Base-by-base conservation (phyloP, 495 filamentous ascomycete species). In the Penicillium waksmanii region DNA sequence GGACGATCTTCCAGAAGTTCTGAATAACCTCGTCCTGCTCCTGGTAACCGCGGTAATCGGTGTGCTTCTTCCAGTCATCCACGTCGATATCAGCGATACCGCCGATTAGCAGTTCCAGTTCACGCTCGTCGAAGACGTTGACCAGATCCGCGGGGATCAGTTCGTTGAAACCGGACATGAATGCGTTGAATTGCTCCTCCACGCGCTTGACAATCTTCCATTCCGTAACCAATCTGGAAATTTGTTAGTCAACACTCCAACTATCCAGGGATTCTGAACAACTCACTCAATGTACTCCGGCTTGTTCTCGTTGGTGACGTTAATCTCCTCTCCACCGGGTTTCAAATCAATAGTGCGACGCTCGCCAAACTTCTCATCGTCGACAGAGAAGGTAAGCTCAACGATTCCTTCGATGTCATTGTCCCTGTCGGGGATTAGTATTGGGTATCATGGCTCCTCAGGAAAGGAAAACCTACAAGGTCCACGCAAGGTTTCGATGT, bases 31-130 rank as follows among this genome's bases (percentile, higher is more conserved):
- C 91, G 72, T 98, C 96, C 53, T 85, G 87, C 76, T 99, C 95
- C 40, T 96, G 97, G 79, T 99, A 99, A n/a, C 95, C 95, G 59
- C 95, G 87, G 77, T 99, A 99, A 71, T 99, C 95, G n/a, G 95
- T 99, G 78, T 99, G 95, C 79, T 99, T 99, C 88, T 99, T 99
- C 95, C 95, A 99, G 74, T 99, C 95, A 50, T 98, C 95, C 18
- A 99, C 96, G 68, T 99, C 95, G 65, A 99, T 99, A 73, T 99
- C 95, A 46, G 95, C 96, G 69, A 99, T 99, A 82, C 95, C 95
- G 61, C 95, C 95, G 71, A 99, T 98, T 62, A 99, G 80, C 65
- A 99, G 77, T 75, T 99, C 95, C 50, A 99, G 80, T 73, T 99
- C 95, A 56, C 95, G 89, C 80, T 98, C 95, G 68, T 99, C 95